Evolutionary conservation across 352 stramenopile species (phyloP), one percentile per base, ranked within the genome.

Genomic region (Phytophthora boehmeriae): DNA sequence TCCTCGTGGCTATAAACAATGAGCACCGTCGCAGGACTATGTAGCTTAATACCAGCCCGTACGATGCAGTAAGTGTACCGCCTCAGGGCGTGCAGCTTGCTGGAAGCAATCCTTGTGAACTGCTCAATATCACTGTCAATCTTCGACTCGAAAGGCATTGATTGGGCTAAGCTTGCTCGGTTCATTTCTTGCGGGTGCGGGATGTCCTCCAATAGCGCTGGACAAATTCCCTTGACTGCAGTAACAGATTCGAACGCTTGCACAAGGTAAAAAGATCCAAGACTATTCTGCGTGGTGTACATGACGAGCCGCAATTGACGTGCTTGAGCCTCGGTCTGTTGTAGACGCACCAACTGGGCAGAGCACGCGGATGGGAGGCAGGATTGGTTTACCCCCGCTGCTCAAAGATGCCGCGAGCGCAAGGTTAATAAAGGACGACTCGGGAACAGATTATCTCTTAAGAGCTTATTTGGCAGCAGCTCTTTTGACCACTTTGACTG

Each of bases 11-110:
- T n/a, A n/a, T n/a, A n/a, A n/a, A n/a, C n/a, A n/a, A n/a, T n/a
- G n/a, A n/a, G n/a, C n/a, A n/a, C n/a, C n/a, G n/a, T n/a, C n/a
- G n/a, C n/a, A n/a, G n/a, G n/a, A n/a, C n/a, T n/a, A n/a, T n/a
- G n/a, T n/a, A n/a, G n/a, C n/a, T n/a, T 93, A 47, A 93, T 48
- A 0, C 77, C 81, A 1, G 80, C 78, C 56, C 91, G 81, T 47
- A 91, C 75, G 42, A 90, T 85, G 65, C 84, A 93, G 58, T 91
- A 80, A 42, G 90, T 91, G 64, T 91, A 93, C 69, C 91, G 84
- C 78, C 91, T 93, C 54, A 93, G 68, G 49, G 88, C 78, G 70
- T 89, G 90, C 3, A 81, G 84, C 20, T 90, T 75, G 36, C 78
- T 89, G 55, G 87, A 88, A 62, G n/a, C n/a, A n/a, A n/a, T n/a